Evolutionary conservation across 106 monocot genomes (phyloP), one percentile per base, ranked within the genome.

Genomic region (Dioscorea alata): DNA sequence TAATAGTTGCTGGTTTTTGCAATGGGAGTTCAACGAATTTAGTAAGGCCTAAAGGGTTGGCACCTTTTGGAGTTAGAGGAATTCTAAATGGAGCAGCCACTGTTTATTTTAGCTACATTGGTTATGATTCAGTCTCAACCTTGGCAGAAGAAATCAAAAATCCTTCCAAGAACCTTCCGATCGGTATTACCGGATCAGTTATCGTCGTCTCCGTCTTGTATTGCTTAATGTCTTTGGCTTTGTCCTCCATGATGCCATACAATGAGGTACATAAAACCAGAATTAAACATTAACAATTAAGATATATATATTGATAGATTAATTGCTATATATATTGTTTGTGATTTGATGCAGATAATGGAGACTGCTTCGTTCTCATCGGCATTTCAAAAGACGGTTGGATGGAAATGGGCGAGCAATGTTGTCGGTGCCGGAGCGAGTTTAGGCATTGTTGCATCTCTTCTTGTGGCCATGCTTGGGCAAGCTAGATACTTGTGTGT

Each of bases 91-190:
- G 90, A 16, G 90, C 90, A 6, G 85, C 86, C 50, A 78, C 83
- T 31, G 90, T 90, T 2, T 90, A 90, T 78, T 72, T 90, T 75
- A 83, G 90, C 80, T 90, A 86, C 75, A 86, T 90, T 23, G 90
- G 90, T 69, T 90, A 90, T 63, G 90, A 90, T 48, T 83, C 86
- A 6, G 90, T 86, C 33, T 90, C 86, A 25, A 90, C 90, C 9
- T 72, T 90, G 83, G 86, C 90, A 1, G 86, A 90, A 65, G 86
- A 90, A 75, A 86, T 90, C 34, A 79, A 69, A 53, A 64, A 78
- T 67, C 90, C 90, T 13, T 56, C 90, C 2, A 79, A 63, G 49
- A 79, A 72, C 73, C 82, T 90, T 21, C 90, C 90, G 13, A 34
- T 90, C 17, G 90, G 90, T 33, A 83, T 90, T 33, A 70, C 80